A percentile compares a stretch with the other conserved stretches of the same genome.
phyloP scores from a whole-genome alignment of 305 asterid genomes.

The Solanum hybrid region DNA sequence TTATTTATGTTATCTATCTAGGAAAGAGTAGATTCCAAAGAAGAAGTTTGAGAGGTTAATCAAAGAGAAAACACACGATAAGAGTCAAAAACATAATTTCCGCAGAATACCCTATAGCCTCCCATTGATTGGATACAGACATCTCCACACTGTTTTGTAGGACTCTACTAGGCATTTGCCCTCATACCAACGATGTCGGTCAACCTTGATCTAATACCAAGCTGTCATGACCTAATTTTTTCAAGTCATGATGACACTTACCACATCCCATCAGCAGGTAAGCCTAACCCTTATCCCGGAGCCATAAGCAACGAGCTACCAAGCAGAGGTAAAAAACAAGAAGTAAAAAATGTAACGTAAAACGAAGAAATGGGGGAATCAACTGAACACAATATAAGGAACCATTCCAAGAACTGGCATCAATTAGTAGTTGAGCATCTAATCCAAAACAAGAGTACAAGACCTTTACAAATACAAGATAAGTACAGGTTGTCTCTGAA shows the following conservation, averaged over 20 bases:
- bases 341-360: too few species aligned
- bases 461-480: not conserved
- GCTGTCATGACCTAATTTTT: not conserved
- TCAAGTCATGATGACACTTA: not conserved
- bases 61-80: not conserved
- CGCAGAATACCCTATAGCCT: not conserved
- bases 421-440: not conserved
- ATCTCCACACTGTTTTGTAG: fast-evolving
- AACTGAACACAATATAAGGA: too few species aligned
- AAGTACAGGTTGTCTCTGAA: not conserved
- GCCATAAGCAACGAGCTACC: not conserved
- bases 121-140: not conserved
- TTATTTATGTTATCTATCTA: too few species aligned
- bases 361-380: not conserved
- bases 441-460: not conserved
- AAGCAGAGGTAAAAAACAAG: not conserved
- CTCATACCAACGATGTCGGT: not conserved
- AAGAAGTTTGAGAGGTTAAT: not conserved
- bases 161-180: not conserved
- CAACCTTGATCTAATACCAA: not conserved
- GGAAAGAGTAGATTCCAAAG: not conserved
- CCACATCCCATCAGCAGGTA: not conserved
- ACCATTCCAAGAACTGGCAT: not conserved
- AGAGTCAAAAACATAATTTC: not conserved
- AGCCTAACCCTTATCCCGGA: not conserved